Base-by-base conservation (phyloP, 257 asterid species). In the Gentiana dahurica region DNA sequence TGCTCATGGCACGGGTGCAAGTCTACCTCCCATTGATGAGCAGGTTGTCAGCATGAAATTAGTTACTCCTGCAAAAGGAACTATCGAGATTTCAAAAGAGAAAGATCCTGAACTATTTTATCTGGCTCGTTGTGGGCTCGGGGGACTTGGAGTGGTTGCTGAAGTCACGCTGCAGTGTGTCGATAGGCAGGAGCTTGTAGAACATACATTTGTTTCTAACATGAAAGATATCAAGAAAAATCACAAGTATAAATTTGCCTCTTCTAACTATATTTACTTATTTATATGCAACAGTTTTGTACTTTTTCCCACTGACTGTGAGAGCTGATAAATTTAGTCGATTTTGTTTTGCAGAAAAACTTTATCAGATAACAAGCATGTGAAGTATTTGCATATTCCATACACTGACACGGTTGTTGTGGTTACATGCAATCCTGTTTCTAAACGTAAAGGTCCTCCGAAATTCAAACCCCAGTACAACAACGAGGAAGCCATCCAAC, bases 1-100 rank as follows among this genome's bases (percentile, higher is more conserved):
- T 58, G 98, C 95, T 1, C 98, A 92, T 69, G 98, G 98, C 46
- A 88, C 98, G 43, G 98, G 98, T 60, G 95, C 94, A 48, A 83
- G 78, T 78, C 68, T 92, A 61, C 98, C 95, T 57, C 97, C 98
- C 8, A 81, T 92, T 13, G 98, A 87, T 45, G 97, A 91, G 81
- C 98, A 91, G 72, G 93, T 87, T 66, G 68, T 91, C 71, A 87
- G 97, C 85, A 79, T 91, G 94, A 91, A 91, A 65, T 66, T 91
- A 67, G 94, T 91, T 56, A 85, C 97, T 70, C 95, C 98, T 13
- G 77, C 82, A 59, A 85, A 87, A 74, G 98, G 97, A 61, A 87
- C 81, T 12, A 81, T 91, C 12, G 97, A 87, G 75, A 53, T 91
- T 58, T 91, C 97, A 3, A 75, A 80, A 70, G 96, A 85, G 68